These are phyloP conservation scores for Capsicum chinense DNA, from an alignment of 257 asterid species.

Conservation along the genomic window DNA sequence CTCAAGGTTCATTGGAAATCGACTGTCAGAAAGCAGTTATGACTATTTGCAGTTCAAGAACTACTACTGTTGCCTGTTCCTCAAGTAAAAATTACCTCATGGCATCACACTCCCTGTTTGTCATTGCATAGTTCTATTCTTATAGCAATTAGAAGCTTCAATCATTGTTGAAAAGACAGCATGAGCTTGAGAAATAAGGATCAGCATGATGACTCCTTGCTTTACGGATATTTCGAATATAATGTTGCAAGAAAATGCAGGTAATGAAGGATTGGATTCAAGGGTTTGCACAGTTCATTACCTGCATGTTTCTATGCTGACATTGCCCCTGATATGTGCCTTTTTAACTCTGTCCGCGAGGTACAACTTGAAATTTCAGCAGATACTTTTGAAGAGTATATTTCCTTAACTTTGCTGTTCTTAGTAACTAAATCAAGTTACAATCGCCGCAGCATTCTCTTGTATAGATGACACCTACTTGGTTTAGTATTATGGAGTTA, in stretches of 20 bases:
- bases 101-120: constrained; percentile 44
- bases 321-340: constrained; percentile 65
- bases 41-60: constrained; percentile 60
- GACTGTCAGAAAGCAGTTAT: constrained; percentile 46
- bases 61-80: constrained; percentile 43
- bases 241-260: constrained; percentile 50
- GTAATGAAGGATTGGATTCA: constrained; percentile 56
- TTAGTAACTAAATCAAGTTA: neutral
- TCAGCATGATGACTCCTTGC: constrained; percentile 61
- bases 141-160: constrained; percentile 45
- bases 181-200: constrained; percentile 37
- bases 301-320: constrained; percentile 58
- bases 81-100: constrained; percentile 42
- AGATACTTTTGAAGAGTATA: constrained; percentile 65
- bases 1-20: constrained; percentile 40
- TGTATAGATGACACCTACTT: constrained; percentile 4
- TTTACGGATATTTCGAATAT: constrained; percentile 63
- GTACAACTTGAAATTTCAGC: constrained; percentile 53
- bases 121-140: constrained; percentile 46
- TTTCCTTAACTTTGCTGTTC: constrained; percentile 31
- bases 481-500: neutral
- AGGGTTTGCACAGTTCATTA: constrained; percentile 49
- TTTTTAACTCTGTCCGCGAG: constrained; percentile 52
- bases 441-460: neutral
- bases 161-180: constrained; percentile 53